Evolutionary conservation across 345 rosid species (phyloP).

Genomic region (Hibiscus trionum): DNA sequence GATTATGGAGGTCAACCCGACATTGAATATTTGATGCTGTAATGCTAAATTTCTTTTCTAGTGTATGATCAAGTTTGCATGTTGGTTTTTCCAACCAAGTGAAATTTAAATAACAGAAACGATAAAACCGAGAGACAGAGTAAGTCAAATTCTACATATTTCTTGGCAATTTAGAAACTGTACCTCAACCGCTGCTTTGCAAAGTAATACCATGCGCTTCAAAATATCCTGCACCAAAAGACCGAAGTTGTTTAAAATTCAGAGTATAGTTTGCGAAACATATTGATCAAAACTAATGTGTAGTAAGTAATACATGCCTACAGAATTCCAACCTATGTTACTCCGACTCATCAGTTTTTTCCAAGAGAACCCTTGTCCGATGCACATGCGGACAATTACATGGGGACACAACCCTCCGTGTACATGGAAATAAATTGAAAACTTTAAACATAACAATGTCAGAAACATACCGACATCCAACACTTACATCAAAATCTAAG

Average conservation of each 20-base stretch:
- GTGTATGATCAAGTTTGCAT: background rate
- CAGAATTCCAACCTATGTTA: background rate
- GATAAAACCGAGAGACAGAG: too few species aligned
- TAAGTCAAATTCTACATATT: background rate
- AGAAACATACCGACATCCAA: background rate
- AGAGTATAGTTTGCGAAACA: background rate
- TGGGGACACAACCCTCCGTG: background rate
- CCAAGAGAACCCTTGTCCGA: background rate
- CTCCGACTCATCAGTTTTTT: background rate
- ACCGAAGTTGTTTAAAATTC: slow-evolving; percentile 13
- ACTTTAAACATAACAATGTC: background rate
- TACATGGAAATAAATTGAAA: background rate
- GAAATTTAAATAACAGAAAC: too few species aligned
- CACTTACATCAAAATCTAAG: background rate
- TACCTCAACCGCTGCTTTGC: slow-evolving; percentile 97
- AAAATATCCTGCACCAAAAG: slow-evolving; percentile 64
- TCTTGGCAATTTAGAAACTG: background rate
- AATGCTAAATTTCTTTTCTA: background rate
- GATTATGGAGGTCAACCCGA: background rate
- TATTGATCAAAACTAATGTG: background rate
- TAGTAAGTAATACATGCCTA: background rate
- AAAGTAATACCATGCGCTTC: slow-evolving; percentile 77
- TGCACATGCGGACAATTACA: background rate
- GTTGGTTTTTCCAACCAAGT: background rate
- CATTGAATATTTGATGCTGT: background rate